Conservation (phyloP, 1,284 basidiomycete genomes). For the Cryptococcus sp. region DNA sequence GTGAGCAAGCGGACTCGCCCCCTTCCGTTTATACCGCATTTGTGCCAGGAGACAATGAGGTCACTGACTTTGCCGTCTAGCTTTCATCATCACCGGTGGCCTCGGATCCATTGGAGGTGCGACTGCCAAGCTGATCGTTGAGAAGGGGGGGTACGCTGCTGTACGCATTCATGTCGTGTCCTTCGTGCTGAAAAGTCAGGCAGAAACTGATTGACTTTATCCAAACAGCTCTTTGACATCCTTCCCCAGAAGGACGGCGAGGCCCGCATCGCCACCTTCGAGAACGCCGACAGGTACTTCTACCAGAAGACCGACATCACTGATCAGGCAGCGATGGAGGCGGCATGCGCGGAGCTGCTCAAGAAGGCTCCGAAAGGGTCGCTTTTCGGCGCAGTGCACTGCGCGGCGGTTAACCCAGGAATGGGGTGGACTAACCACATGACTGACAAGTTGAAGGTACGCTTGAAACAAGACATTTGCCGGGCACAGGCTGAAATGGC, state of each 20-base stretch:
- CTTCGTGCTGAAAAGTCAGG: too few species aligned
- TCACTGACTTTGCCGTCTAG: background rate
- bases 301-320: constrained; percentile 31
- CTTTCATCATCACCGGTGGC: constrained; percentile 8
- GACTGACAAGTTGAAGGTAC: constrained; percentile 35
- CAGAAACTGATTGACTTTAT: background rate
- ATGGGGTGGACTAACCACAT: constrained; percentile 39
- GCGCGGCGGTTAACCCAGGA: constrained; percentile 38
- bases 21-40: too few species aligned
- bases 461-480: too few species aligned
- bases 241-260: constrained; percentile 14
- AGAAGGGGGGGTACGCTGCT: constrained; percentile 2
- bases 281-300: constrained; percentile 16
- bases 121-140: background rate
- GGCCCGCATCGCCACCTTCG: constrained; percentile 11
- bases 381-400: constrained; percentile 39
- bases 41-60: background rate
- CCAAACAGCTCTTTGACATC: constrained; percentile 21
- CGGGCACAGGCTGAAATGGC: background rate
- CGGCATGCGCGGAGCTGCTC: constrained; percentile 19
- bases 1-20: background rate
- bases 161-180: background rate
- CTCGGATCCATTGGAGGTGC: constrained; percentile 1
- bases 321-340: constrained; percentile 25
- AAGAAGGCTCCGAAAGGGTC: constrained; percentile 26